Conservation (phyloP, 768 basidiomycete species). For the Solioccasus polychromus region DNA sequence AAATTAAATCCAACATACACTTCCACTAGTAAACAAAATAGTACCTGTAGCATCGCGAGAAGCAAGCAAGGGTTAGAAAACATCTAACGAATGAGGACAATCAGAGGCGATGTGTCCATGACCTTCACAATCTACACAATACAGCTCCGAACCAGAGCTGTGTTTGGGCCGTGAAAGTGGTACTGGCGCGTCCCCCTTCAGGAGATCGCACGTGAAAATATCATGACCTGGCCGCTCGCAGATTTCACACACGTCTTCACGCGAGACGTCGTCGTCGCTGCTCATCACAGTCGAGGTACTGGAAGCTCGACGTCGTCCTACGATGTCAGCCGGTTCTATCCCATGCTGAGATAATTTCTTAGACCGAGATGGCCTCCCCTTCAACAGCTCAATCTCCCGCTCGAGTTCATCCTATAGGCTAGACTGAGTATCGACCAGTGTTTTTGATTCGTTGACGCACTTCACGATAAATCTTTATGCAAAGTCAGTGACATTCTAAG, state of each 20-base stretch:
- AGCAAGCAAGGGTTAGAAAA: slow-evolving; percentile 54
- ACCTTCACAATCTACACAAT: slow-evolving; percentile 84
- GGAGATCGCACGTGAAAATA: slow-evolving; percentile 77
- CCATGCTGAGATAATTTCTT: slow-evolving; percentile 58
- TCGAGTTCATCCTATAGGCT: slow-evolving; percentile 75
- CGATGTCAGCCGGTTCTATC: slow-evolving; percentile 36
- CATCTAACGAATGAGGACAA: slow-evolving; percentile 84
- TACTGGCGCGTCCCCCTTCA: slow-evolving; percentile 51
- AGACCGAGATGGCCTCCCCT: slow-evolving; percentile 59
- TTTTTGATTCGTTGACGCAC: slow-evolving; percentile 33
- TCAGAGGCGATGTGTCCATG: slow-evolving; percentile 72
- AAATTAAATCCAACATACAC: slow-evolving; percentile 20
- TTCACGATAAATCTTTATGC: slow-evolving; percentile 75
- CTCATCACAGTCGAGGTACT: slow-evolving; percentile 24
- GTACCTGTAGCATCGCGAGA: slow-evolving; percentile 2
- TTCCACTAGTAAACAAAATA: slow-evolving; percentile 12
- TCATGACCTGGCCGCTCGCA: slow-evolving; percentile 86
- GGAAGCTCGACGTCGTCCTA: slow-evolving; percentile 21
- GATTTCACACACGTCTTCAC: slow-evolving; percentile 71
- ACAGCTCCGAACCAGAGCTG: slow-evolving; percentile 38
- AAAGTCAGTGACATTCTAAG: slow-evolving; percentile 4
- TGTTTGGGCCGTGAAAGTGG: slow-evolving; percentile 19
- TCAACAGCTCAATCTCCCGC: slow-evolving; percentile 73
- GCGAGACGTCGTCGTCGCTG: slow-evolving; percentile 20
- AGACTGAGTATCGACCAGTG: slow-evolving; percentile 11